Percentiles rank a stretch among this genome's conserved stretches.
Conservation (phyloP, 148 eudicot genomes). For the Amaranthus cruentus region DNA sequence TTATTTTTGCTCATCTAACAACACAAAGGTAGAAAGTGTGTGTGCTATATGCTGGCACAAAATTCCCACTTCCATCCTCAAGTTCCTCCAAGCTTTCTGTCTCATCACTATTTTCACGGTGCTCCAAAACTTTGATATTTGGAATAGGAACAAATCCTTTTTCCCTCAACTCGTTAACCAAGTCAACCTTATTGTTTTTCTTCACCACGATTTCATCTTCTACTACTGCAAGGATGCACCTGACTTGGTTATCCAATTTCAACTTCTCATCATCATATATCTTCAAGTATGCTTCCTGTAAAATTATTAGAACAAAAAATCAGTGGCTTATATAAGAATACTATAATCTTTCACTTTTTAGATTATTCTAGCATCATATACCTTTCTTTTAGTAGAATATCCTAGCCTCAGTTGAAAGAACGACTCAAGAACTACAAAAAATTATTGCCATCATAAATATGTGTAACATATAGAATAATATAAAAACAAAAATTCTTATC, state of each 20-base stretch:
- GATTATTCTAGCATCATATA: too few species aligned
- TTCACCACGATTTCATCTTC: slow-evolving; percentile 71
- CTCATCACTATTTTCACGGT: slow-evolving; percentile 43
- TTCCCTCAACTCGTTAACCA: slow-evolving; percentile 61
- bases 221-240: slow-evolving; percentile 82
- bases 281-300: slow-evolving; percentile 49
- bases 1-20: too few species aligned
- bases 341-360: too few species aligned
- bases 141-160: slow-evolving; percentile 79
- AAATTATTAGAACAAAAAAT: neutral
- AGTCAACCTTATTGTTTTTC: slow-evolving; percentile 77
- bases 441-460: neutral
- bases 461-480: neutral
- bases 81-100: slow-evolving; percentile 23
- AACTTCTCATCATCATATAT: slow-evolving; percentile 54
- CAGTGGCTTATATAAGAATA: neutral
- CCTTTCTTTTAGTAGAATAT: slow-evolving; percentile 71
- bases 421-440: slow-evolving; percentile 69
- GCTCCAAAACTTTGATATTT: slow-evolving; percentile 45
- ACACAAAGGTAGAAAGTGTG: too few species aligned
- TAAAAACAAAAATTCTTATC: neutral
- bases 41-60: neutral
- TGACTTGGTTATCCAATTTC: slow-evolving; percentile 66
- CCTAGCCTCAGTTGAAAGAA: slow-evolving; percentile 63
- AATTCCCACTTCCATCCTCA: slow-evolving; percentile 4